Conservation (phyloP, 345 rosid species). For the Euphorbia lathyris region DNA sequence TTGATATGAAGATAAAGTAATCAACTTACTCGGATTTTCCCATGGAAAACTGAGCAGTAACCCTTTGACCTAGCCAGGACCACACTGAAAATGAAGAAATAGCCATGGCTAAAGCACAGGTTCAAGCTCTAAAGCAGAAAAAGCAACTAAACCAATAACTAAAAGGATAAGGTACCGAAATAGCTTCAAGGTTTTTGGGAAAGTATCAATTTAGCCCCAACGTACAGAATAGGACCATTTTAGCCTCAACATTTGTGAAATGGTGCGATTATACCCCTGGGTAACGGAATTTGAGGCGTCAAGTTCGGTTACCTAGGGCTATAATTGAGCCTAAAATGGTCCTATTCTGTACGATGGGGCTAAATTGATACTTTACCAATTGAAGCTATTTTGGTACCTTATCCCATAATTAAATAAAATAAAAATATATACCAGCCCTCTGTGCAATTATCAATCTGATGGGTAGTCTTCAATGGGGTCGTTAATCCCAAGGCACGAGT, state of each 20-base stretch:
- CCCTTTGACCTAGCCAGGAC: slow-evolving; percentile 76
- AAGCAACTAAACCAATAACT: slow-evolving; percentile 4
- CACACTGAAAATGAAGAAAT: slow-evolving; percentile 50
- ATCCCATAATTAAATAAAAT: background rate
- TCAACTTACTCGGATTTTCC: slow-evolving; percentile 61
- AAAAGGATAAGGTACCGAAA: too few relatives aligned
- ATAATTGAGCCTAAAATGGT: too few relatives aligned
- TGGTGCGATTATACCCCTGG: too few relatives aligned
- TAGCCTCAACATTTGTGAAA: too few relatives aligned
- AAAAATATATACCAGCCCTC: slow-evolving; percentile 72
- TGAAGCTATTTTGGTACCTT: too few relatives aligned
- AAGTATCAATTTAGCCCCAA: too few relatives aligned
- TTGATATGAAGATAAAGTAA: background rate
- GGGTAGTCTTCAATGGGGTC: slow-evolving; percentile 71
- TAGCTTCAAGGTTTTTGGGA: too few relatives aligned
- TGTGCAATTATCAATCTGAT: slow-evolving; percentile 96
- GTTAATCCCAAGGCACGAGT: slow-evolving; percentile 66
- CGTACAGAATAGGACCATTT: too few relatives aligned
- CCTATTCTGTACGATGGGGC: too few relatives aligned
- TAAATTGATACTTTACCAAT: too few relatives aligned
- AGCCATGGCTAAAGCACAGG: slow-evolving; percentile 10
- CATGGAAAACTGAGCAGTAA: slow-evolving; percentile 79
- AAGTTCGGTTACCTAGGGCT: too few relatives aligned
- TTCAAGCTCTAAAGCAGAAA: background rate
- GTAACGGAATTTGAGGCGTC: too few relatives aligned